Evolutionary conservation across 345 rosid genomes (phyloP), one percentile per base, ranked within the genome.

Genomic region (Combretum micranthum): DNA sequence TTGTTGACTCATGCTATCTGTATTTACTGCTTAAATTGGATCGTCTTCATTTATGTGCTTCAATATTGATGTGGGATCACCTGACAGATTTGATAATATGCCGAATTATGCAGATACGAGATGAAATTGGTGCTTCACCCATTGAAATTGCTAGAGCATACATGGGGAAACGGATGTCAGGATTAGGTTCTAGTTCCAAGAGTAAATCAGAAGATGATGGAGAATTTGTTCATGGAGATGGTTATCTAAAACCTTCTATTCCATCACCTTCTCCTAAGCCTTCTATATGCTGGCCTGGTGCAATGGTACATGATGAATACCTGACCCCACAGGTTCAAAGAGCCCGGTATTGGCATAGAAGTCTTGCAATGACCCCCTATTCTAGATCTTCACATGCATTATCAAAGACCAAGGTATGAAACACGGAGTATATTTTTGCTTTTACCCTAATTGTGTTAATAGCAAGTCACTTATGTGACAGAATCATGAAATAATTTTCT

Each of bases 271-370:
- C 75, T 18, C 78, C 72, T 7, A 82, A 75, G 71, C 66, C 96
- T 43, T 75, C 81, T 20, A 53, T 77, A 49, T 61, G 85, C 64
- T 93, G 97, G 99, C 97, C 99, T n/a, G 99, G 94, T 73, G 79
- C 94, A 52, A 69, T 67, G 71, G 74, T 81, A 62, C 80, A 64
- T 53, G 90, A 83, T 76, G 85, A 69, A 54, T 83, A 71, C 74
- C 53, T 62, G 59, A 86, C 94, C 57, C 96, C 97, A 57, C 87
- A 57, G 63, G 81, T 73, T 66, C 85, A 83, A 72, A 82, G 85
- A 68, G 75, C 73, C 50, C 79, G 79, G 67, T 61, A 63, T 53
- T 83, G 84, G 69, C 77, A 77, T 72, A 87, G 64, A 53, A 77
- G 72, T 72, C 73, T 89, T 62, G 81, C 83, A 17, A 80, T 88